phyloP scores from a whole-genome alignment of 306 rosid genomes.

The Crataegus laevigata region DNA sequence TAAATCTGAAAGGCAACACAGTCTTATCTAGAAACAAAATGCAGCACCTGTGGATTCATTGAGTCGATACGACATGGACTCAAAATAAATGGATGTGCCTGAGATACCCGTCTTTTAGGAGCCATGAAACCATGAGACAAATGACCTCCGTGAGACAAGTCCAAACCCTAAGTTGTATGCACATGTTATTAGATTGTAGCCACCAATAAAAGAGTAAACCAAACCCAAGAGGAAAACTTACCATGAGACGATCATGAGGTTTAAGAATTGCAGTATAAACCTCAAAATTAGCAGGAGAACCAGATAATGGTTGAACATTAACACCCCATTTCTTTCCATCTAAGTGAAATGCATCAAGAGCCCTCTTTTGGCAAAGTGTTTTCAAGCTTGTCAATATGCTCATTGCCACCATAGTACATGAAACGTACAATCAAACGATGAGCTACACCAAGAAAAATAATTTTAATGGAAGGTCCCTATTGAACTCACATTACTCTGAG shows the following conservation, averaged over 20 bases:
- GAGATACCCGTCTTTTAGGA: conserved; percentile 89
- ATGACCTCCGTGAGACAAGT: conserved; percentile 97
- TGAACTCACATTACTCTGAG: neutral
- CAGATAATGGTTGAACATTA: conserved; percentile 90
- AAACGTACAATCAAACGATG: neutral
- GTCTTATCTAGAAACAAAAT: neutral
- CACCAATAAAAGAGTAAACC: neutral
- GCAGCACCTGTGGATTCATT: conserved; percentile 73
- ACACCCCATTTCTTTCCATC: conserved; percentile 85
- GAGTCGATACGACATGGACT: conserved; percentile 95
- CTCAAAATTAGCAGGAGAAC: conserved; percentile 95
- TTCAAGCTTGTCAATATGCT: conserved; percentile 91
- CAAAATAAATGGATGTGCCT: conserved; percentile 86
- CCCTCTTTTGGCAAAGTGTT: conserved; percentile 82
- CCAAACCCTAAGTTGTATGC: conserved; percentile 65
- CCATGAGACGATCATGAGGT: conserved; percentile 96
- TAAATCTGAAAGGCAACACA: neutral
- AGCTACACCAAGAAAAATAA: neutral
- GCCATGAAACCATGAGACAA: conserved; percentile 97
- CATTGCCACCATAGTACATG: conserved; percentile 96
- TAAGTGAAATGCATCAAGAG: conserved; percentile 70
- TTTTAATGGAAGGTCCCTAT: neutral
- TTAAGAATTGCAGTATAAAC: conserved; percentile 88
- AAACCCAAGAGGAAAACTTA: conserved; percentile 17
- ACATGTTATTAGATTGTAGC: neutral